Evolutionary conservation across 768 basidiomycete genomes (phyloP).

Genomic region (Rhodocollybia butyracea): DNA sequence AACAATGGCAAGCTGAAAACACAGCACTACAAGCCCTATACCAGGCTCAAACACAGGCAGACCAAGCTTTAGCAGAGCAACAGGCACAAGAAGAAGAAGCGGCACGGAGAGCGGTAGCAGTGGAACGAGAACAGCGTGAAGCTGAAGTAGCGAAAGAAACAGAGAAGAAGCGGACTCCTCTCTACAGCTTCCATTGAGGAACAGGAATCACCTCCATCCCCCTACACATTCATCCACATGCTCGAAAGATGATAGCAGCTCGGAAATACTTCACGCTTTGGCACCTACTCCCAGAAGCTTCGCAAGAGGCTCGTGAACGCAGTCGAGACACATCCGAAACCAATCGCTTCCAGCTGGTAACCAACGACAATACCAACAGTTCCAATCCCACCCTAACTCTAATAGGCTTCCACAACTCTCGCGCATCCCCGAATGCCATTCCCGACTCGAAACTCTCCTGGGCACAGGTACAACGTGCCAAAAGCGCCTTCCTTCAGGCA

Average conservation of each 20-base stretch:
- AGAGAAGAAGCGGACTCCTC: conserved; percentile 8
- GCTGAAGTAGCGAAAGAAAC: conserved; percentile 13
- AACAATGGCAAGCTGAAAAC: conserved; percentile 4
- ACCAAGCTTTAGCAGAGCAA: conserved; percentile 19
- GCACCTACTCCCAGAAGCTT: conserved; percentile 1
- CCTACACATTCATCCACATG: neutral
- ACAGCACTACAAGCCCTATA: neutral
- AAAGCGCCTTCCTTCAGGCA: neutral
- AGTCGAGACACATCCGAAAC: neutral
- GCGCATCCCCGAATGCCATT: neutral
- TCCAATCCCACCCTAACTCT: neutral
- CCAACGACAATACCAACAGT: neutral
- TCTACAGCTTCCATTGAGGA: neutral
- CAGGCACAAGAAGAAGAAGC: conserved; percentile 19
- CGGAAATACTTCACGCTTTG: conserved; percentile 5
- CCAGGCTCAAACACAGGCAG: neutral
- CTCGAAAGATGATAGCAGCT: neutral
- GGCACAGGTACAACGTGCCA: neutral
- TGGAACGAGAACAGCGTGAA: conserved; percentile 12
- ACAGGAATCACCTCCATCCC: neutral
- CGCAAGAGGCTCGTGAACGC: neutral
- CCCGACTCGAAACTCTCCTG: conserved; percentile 1
- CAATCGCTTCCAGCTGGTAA: neutral
- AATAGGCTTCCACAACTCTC: neutral
- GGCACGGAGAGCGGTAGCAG: neutral